Conservation (phyloP, 2,329 filamentous ascomycete species). For the Paraconiothyrium brasiliense region DNA sequence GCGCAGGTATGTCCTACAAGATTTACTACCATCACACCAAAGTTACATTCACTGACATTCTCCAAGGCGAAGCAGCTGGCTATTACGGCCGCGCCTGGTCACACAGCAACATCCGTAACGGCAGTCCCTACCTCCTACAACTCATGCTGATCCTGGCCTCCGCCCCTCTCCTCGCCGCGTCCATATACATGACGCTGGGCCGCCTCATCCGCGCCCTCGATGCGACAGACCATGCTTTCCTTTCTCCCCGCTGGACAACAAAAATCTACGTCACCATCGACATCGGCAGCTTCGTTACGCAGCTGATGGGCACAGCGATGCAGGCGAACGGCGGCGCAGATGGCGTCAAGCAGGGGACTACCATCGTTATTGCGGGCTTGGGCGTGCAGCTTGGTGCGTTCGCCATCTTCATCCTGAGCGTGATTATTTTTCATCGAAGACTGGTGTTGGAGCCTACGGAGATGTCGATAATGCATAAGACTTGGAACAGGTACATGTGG, state of each 20-base stretch:
- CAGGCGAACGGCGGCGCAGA: constrained; percentile 23
- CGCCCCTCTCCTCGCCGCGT: constrained; percentile 60
- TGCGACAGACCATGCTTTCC: constrained; percentile 50
- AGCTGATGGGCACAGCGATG: constrained; percentile 31
- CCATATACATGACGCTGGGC: constrained; percentile 60
- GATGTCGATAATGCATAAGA: constrained; percentile 10
- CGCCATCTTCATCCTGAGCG: constrained; percentile 24
- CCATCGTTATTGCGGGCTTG: constrained; percentile 26
- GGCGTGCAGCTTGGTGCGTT: constrained; percentile 27
- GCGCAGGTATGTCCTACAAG: constrained; percentile 51
- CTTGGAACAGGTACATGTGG: constrained; percentile 24
- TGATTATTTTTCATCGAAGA: constrained; percentile 23
- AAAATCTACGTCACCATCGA: constrained; percentile 34
- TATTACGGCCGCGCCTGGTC: constrained; percentile 30
- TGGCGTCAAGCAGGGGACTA: constrained; percentile 19
- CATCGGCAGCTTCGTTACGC: constrained; percentile 30
- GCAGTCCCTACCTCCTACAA: constrained; percentile 53
- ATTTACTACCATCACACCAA: no score
- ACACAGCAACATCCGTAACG: constrained; percentile 23
- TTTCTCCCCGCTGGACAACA: constrained; percentile 45
- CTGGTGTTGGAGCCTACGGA: constrained; percentile 21
- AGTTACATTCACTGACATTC: background rate
- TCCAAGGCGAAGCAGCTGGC: constrained; percentile 29
- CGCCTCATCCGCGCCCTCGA: constrained; percentile 53
- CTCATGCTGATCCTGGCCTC: constrained; percentile 56